Evolutionary conservation across 176 grass and related monocot genomes (phyloP), one percentile per base, ranked within the genome.

Genomic region (Phragmites australis): DNA sequence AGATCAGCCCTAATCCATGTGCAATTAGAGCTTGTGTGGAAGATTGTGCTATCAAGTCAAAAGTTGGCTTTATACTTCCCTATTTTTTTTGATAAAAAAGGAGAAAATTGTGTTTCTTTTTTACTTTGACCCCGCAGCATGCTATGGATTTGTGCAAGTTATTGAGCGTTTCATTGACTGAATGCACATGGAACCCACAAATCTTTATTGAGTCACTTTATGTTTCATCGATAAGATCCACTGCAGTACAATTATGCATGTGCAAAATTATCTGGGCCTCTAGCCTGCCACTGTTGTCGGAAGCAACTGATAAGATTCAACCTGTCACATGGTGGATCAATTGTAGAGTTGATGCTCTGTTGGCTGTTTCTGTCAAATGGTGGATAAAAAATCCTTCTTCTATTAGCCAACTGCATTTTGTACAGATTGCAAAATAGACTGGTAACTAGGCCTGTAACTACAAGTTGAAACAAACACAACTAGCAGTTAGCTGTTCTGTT

Each of bases 171-270:
- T 82, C 65, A 72, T 89, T 72, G 62, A 48, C 65, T 64, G 72
- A 63, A 80, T 70, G 52, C 68, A 70, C 47, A 85, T 85, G 82
- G 82, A 85, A 76, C 87, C 87, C 77, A 85, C 82, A 65, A 77
- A 76, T 89, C 82, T 65, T 89, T 85, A 76, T 81, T 48, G 55
- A 55, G 65, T 77, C 77, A 40, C 87, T 76, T 89, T 81, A 81
- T 47, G 72, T 85, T 85, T 89, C 87, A 77, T 81, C 40, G 82
- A n/a, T 85, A 89, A 89, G 77, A 85, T 89, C 72, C 72, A 85
- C 82, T 50, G 71, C 82, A 54, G 77, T 89, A 85, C 71, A 64
- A 81, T 76, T 80, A 81, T 89, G 82, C 71, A 89, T 89, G 72
- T 81, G 77, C 54, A 81, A 64, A 85, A 85, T 85, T 71, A 81